Evolutionary conservation across 1,284 basidiomycete genomes (phyloP).

Genomic region (Moesziomyces sp.): DNA sequence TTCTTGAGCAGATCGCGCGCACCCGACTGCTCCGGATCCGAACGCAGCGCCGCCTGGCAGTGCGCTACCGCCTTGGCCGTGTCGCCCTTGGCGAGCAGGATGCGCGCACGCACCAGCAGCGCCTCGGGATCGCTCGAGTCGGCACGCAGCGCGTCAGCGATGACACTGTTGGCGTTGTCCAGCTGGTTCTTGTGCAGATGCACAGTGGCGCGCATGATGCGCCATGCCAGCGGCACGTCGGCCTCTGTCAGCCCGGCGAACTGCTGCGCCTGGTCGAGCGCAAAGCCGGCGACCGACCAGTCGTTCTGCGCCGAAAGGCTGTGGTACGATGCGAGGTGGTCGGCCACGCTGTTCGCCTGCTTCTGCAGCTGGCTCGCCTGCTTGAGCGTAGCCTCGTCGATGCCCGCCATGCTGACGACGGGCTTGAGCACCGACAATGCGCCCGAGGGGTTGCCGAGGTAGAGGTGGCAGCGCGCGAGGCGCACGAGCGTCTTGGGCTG

Average conservation of each 20-base stretch:
- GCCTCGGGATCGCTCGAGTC: conserved; percentile 81
- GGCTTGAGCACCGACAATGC: conserved; percentile 44
- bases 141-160: conserved; percentile 79
- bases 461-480: conserved; percentile 59
- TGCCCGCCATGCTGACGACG: conserved; percentile 4
- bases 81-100: conserved; percentile 80
- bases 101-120: conserved; percentile 80
- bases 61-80: conserved; percentile 79
- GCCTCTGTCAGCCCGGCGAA: conserved; percentile 43
- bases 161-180: conserved; percentile 52
- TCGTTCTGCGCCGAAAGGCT: conserved; percentile 74
- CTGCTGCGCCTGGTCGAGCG: conserved; percentile 58
- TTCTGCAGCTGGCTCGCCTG: conserved; percentile 48
- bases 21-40: conserved; percentile 80
- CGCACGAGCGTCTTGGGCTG: conserved; percentile 59
- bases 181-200: conserved; percentile 55
- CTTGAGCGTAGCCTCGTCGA: conserved; percentile 34
- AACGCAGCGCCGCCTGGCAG: conserved; percentile 77
- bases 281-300: conserved; percentile 69
- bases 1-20: conserved; percentile 80
- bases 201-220: conserved; percentile 46
- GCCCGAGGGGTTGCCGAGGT: conserved; percentile 52
- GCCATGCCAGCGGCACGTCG: conserved; percentile 49
- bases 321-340: conserved; percentile 72
- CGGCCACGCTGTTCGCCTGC: conserved; percentile 46